Conservation (phyloP, 208 protist genomes). For the Trypanosoma scelopori region DNA sequence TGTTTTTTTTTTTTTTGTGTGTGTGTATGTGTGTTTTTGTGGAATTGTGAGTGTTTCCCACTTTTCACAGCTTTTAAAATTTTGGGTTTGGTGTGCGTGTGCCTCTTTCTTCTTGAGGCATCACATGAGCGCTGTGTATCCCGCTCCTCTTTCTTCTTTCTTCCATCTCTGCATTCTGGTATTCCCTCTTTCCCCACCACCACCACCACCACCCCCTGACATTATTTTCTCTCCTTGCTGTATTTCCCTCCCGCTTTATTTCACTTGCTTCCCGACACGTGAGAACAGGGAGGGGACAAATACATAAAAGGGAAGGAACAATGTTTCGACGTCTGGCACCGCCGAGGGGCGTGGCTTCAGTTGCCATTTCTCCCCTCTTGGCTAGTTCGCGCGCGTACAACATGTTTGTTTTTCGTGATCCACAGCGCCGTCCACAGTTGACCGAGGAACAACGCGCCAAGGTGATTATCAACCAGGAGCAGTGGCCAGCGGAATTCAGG, state of each 20-base stretch:
- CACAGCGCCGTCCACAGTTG: constrained; percentile 86
- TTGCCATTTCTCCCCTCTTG: constrained; percentile 41
- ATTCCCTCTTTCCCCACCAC: no score
- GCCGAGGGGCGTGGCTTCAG: constrained; percentile 37
- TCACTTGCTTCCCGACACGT: constrained; percentile 3
- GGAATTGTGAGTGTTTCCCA: no score
- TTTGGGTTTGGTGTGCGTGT: no score
- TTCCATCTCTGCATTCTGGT: no score
- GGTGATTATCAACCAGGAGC: constrained; percentile 85
- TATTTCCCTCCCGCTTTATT: constrained; percentile 9
- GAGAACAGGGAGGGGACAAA: not conserved
- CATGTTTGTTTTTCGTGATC: constrained; percentile 87
- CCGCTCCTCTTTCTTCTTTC: not conserved
- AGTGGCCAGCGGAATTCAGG: constrained; percentile 91
- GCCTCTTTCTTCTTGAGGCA: no score
- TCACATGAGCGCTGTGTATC: no score
- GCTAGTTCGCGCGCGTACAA: constrained; percentile 72
- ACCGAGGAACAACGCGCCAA: constrained; percentile 84
- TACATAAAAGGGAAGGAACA: constrained; percentile 11
- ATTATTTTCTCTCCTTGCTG: no score
- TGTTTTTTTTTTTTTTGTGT: no score
- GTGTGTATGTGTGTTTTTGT: no score
- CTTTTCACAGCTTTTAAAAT: no score
- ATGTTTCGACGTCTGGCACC: constrained; percentile 75
- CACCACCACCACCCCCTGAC: no score